phyloP scores from a whole-genome alignment of 805 yeast genomes.

The Saccharomycopsis schoenii region DNA sequence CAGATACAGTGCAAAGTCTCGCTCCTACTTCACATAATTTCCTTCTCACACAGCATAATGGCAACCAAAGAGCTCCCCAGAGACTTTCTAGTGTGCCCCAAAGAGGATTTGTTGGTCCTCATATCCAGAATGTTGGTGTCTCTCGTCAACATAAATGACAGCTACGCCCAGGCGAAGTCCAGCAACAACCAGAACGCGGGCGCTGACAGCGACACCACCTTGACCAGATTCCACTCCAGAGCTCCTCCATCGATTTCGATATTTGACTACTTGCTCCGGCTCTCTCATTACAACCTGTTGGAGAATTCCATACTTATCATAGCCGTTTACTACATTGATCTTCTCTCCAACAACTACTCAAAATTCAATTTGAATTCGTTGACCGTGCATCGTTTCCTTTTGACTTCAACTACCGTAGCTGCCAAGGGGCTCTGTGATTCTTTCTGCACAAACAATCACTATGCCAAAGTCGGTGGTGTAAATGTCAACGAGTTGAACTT shows the following conservation, averaged over 20 bases:
- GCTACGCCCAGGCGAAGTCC: slow-evolving; percentile 22
- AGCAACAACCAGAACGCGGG: slow-evolving; percentile 27
- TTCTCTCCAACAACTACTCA: slow-evolving; percentile 67
- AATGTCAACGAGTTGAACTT: slow-evolving; percentile 74
- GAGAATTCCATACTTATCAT: slow-evolving; percentile 77
- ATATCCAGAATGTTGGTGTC: slow-evolving; percentile 75
- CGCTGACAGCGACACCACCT: slow-evolving; percentile 22
- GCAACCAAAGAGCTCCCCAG: slow-evolving; percentile 30
- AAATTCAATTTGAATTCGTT: slow-evolving; percentile 78
- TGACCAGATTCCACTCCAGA: slow-evolving; percentile 89
- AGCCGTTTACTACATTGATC: slow-evolving; percentile 83
- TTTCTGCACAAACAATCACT: slow-evolving; percentile 86
- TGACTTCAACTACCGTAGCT: slow-evolving; percentile 86
- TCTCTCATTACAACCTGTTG: slow-evolving; percentile 74
- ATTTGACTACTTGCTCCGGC: slow-evolving; percentile 61
- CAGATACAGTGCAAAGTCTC: too few species aligned
- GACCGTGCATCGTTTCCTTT: slow-evolving; percentile 84
- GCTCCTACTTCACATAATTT: too few species aligned
- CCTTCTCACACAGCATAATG: background rate
- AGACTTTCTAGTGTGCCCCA: slow-evolving; percentile 54
- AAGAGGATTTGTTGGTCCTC: slow-evolving; percentile 58
- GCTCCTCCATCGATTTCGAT: slow-evolving; percentile 85
- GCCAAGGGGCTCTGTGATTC: slow-evolving; percentile 89
- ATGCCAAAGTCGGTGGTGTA: slow-evolving; percentile 94
- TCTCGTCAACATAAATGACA: slow-evolving; percentile 67